Base-by-base conservation (phyloP, 352 stramenopile genomes). In the Aphanomyces astaci region DNA sequence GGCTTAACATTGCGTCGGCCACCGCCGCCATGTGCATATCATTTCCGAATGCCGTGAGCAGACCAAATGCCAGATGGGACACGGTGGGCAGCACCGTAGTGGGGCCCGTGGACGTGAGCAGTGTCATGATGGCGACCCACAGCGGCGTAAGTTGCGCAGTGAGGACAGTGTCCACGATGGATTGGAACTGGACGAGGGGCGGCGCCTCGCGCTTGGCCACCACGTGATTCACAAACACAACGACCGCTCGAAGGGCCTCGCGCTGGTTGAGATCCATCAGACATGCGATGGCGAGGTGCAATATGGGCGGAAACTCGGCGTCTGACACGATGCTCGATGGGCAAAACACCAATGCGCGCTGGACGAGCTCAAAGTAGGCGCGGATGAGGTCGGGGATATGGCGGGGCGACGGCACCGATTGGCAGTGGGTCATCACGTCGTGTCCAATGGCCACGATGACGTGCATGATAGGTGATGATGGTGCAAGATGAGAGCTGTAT, bases 141-240 rank as follows among this genome's bases (percentile, higher is more conserved):
- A 68, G 43, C 24, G 51, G n/a, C 10, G 49, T 27, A 5, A 43
- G 56, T 13, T 59, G 62, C 15, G 22, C 22, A 5, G 19, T 45
- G 11, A 68, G 22, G 1, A 24, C 43, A 32, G 30, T 32, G 51
- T 68, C 62, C 17, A 68, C 33, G 19, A 25, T 7, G 31, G 49
- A 9, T 3, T 17, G 51, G 13, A 48, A 62, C 15, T 7, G 25
- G 13, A 53, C 45, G 15, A 68, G 27, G 10, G 43, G 43, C 9
- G 62, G 30, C 4, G 13, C 15, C 13, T 68, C 62, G 19, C 62
- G 62, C 40, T 68, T 68, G 3, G 62, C 46, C 19, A 60, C 51
- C 27, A 68, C 17, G 25, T 68, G 31, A 30, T 68, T 68, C 39
- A 68, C 30, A 25, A 51, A 68, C 19, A 68, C 49, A 17, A 68